Conservation (phyloP, 2,329 filamentous ascomycete species). For the Coccinonectria pachysandricola region DNA sequence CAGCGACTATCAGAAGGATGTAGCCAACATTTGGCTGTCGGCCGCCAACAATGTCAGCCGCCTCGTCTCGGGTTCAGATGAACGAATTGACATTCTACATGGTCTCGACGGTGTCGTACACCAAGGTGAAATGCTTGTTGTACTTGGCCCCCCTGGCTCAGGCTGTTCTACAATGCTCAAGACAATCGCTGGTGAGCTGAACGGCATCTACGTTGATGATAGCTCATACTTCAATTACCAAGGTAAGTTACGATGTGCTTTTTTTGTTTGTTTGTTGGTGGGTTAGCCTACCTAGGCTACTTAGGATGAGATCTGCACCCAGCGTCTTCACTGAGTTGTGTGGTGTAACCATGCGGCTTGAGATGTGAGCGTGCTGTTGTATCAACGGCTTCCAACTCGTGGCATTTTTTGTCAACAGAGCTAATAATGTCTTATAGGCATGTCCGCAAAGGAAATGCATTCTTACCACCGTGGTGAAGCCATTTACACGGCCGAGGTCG, state of each 20-base stretch:
- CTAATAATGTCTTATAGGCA: conserved; percentile 30
- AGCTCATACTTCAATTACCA: conserved; percentile 74
- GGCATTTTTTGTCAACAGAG: too few relatives aligned
- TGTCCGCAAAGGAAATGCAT: conserved; percentile 65
- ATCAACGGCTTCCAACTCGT: too few relatives aligned
- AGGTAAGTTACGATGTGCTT: too few relatives aligned
- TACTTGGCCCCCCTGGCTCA: conserved; percentile 60
- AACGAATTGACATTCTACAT: conserved; percentile 57
- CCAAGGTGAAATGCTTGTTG: conserved; percentile 66
- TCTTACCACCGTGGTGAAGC: conserved; percentile 70
- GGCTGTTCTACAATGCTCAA: conserved; percentile 81
- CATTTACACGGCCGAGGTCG: conserved; percentile 78
- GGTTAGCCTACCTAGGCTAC: too few relatives aligned
- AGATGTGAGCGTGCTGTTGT: too few relatives aligned
- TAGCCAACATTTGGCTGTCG: conserved; percentile 51
- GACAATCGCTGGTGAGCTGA: conserved; percentile 72
- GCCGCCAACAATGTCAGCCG: conserved; percentile 32
- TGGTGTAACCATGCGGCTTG: too few relatives aligned
- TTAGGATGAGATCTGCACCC: too few relatives aligned
- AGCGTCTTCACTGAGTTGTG: too few relatives aligned
- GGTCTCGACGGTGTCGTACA: conserved; percentile 58
- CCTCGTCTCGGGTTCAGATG: conserved; percentile 40
- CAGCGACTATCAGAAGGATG: conserved; percentile 62
- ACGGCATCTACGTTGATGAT: conserved; percentile 65
- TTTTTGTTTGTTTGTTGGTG: too few relatives aligned